Base-by-base conservation (phyloP, 345 rosid species). In the Anacardium occidentale region DNA sequence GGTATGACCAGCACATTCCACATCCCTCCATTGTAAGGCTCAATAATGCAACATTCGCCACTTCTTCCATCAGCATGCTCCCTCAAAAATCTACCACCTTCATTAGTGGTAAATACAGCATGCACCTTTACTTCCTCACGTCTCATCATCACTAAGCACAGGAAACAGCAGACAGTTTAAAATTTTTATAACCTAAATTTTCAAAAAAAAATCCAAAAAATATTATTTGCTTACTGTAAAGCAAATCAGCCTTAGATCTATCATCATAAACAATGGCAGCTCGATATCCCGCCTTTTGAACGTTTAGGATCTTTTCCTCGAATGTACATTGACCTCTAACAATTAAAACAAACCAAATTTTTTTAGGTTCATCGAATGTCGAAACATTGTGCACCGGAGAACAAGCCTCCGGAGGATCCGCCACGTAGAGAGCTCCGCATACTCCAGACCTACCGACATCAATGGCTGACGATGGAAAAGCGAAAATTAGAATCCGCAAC, bases 1-100 rank as follows among this genome's bases (percentile, higher is more conserved):
- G 87, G 83, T 66, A 90, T 88, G 24, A 88, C 85, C 47, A 88
- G 69, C 51, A 87, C 88, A 15, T 88, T 88, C 93, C 90, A 92
- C 2, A 85, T 79, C n/a, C 72, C 76, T 52, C 83, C 83, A 18
- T 57, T 48, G 68, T 9, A 70, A 3, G 80, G 63, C 1, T 81
- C 78, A 26, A 83, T 80, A 55, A 88, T 82, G 83, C 95, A 90
- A 78, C 93, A 87, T 80, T 89, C 91, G 3, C 74, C 83, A 7
- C 64, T 78, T 58, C 68, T 77, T 44, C 83, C 87, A 45, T 66
- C 70, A 5, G 93, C 88, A 64, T 82, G 75, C 66, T 83, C 75
- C 72, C 66, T 83, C 68, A 91, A 62, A 45, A 78, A 68, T 67
- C 69, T 83, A 72, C 92, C 93, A 2, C 91, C 82, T 37, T 68